A percentile compares a stretch with the other conserved stretches of the same genome.
phyloP scores from a whole-genome alignment of 805 yeast genomes.

The Kockiozyma suomiensis region DNA sequence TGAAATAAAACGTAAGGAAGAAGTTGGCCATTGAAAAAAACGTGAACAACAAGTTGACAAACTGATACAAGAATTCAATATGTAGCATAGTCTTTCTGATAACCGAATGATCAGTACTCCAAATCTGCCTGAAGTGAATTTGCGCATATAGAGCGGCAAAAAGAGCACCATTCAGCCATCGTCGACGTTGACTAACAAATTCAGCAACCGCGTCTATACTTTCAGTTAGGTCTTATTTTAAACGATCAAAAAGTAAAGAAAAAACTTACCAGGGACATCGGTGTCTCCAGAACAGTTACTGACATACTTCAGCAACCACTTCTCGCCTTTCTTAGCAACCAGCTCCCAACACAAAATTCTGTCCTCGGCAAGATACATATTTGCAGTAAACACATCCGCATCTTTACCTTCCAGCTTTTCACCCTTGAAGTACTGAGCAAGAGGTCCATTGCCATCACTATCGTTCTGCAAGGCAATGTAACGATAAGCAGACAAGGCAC shows the following conservation, averaged over 20 bases:
- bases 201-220: conserved; percentile 60
- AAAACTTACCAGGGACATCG: conserved; percentile 73
- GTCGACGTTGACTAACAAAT: conserved; percentile 85
- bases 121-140: conserved; percentile 71
- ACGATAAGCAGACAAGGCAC: conserved; percentile 95
- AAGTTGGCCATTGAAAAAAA: conserved; percentile 94
- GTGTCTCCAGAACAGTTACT: conserved; percentile 89
- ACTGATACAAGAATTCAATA: conserved; percentile 78
- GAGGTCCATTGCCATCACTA: conserved; percentile 76
- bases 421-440: conserved; percentile 89
- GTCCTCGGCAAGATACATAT: conserved; percentile 97
- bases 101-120: conserved; percentile 71
- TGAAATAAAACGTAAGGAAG: conserved; percentile 84
- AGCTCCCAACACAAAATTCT: conserved; percentile 92
- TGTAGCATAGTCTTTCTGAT: conserved; percentile 71
- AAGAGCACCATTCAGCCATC: conserved; percentile 97
- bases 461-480: conserved; percentile 72
- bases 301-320: conserved; percentile 83
- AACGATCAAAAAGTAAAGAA: conserved; percentile 37
- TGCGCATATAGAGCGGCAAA: conserved; percentile 91
- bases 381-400: conserved; percentile 85
- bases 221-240: neutral
- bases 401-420: conserved; percentile 73
- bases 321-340: conserved; percentile 75
- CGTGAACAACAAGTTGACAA: conserved; percentile 72